phyloP scores from a whole-genome alignment of 2,329 filamentous ascomycete species.

The Xylariaceae sp. region DNA sequence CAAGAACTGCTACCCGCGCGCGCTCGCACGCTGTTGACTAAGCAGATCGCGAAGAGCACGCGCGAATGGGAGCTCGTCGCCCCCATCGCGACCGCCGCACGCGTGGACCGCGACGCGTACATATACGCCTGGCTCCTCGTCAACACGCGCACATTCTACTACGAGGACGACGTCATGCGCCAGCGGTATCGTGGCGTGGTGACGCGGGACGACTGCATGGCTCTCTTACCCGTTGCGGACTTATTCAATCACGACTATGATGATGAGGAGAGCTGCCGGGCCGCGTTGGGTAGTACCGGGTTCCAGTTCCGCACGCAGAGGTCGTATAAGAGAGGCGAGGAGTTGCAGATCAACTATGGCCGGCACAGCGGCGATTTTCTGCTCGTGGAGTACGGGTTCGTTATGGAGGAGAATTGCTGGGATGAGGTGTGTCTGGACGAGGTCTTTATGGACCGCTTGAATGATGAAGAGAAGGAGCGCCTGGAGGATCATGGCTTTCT shows the following conservation, averaged over 20 bases:
- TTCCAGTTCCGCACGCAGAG: constrained; percentile 52
- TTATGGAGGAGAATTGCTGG: constrained; percentile 43
- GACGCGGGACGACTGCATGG: constrained; percentile 53
- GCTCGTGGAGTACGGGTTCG: constrained; percentile 60
- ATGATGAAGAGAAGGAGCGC: constrained; percentile 31
- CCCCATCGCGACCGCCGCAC: background rate
- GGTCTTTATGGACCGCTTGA: constrained; percentile 39
- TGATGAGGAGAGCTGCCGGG: constrained; percentile 46
- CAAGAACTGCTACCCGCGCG: constrained; percentile 43
- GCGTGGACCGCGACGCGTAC: constrained; percentile 31
- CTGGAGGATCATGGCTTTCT: constrained; percentile 46
- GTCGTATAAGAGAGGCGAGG: constrained; percentile 51
- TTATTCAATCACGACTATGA: constrained; percentile 57
- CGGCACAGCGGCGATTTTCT: constrained; percentile 67
- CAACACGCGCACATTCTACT: constrained; percentile 60
- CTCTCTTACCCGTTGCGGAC: constrained; percentile 67
- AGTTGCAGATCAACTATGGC: constrained; percentile 67
- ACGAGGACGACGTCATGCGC: constrained; percentile 40
- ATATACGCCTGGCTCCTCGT: constrained; percentile 54
- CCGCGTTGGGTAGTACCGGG: constrained; percentile 43
- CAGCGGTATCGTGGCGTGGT: constrained; percentile 32
- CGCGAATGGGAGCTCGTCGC: constrained; percentile 45
- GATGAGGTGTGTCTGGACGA: constrained; percentile 47
- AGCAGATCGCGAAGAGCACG: constrained; percentile 50
- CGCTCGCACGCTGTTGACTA: constrained; percentile 42